Conservation (phyloP, 768 basidiomycete species). For the Podaxis sp. region DNA sequence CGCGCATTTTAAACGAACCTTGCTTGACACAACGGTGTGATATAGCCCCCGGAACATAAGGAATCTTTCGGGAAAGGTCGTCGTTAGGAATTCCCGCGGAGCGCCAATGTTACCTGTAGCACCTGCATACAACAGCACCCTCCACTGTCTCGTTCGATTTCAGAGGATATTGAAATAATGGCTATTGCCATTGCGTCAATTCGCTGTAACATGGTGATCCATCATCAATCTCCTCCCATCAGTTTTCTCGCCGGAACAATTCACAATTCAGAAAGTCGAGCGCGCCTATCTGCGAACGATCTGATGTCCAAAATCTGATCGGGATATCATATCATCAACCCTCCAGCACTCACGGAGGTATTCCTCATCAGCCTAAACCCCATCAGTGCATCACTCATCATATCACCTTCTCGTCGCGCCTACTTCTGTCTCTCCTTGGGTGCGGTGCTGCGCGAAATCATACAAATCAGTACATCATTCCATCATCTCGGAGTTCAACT, state of each 20-base stretch:
- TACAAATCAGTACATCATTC: conserved; percentile 9
- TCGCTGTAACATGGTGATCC: background rate
- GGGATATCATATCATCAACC: background rate
- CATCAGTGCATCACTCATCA: conserved; percentile 6
- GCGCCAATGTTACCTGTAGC: background rate
- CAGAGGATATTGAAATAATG: background rate
- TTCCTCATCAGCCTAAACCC: conserved; percentile 6
- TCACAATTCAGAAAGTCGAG: background rate
- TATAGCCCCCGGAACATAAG: background rate
- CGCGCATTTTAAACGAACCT: conserved; percentile 2
- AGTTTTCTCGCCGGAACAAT: conserved; percentile 6
- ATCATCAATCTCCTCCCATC: conserved; percentile 3
- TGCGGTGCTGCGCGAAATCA: background rate
- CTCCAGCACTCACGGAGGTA: conserved; percentile 10
- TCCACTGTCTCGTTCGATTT: background rate
- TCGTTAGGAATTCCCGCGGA: background rate
- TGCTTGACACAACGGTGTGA: conserved; percentile 4
- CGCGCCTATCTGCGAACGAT: background rate
- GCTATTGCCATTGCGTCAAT: background rate
- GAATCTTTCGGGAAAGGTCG: background rate
- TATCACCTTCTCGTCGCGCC: conserved; percentile 1
- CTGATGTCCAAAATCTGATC: background rate
- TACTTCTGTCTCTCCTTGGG: background rate
- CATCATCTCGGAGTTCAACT: background rate
- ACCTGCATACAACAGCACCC: background rate